Percentiles rank a stretch among this genome's conserved stretches.
phyloP scores from a whole-genome alignment of 148 eudicot genomes.

The Drosera capensis region DNA sequence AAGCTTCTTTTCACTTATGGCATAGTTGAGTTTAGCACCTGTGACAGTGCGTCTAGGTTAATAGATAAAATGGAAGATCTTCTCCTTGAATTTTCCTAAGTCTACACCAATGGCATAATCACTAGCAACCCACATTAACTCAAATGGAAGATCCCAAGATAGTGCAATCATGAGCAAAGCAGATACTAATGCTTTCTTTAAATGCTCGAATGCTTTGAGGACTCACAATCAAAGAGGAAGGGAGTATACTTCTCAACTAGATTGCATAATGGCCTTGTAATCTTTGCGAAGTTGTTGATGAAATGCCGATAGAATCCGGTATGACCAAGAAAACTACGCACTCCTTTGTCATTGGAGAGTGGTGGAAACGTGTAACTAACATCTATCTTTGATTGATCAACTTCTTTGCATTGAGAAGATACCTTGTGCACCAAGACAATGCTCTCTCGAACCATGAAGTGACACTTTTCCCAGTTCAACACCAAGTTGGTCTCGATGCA shows the following conservation, averaged over 20 bases:
- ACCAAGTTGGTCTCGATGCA: not conserved
- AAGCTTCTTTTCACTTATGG: not conserved
- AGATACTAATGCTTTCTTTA: not conserved
- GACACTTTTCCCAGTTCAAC: not conserved
- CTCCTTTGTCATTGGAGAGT: conserved; percentile 12
- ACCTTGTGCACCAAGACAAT: too few relatives aligned
- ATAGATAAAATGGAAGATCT: not conserved
- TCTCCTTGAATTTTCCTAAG: not conserved
- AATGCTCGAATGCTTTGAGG: not conserved
- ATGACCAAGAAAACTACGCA: conserved; percentile 12
- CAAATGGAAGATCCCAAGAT: not conserved
- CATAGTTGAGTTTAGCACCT: not conserved
- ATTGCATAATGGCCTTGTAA: not conserved
- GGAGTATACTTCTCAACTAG: not conserved
- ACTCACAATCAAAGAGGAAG: not conserved
- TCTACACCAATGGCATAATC: not conserved
- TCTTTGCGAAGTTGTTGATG: not conserved
- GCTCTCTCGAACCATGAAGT: not conserved
- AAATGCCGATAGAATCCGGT: not conserved
- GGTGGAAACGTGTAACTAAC: not conserved
- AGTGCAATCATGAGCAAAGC: not conserved
- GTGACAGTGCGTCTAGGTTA: not conserved
- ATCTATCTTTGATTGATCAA: too few relatives aligned
- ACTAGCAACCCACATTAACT: not conserved
- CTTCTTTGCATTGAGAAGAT: too few relatives aligned